phyloP scores from a whole-genome alignment of 805 yeast species.

The Metschnikowia bowlesiae region DNA sequence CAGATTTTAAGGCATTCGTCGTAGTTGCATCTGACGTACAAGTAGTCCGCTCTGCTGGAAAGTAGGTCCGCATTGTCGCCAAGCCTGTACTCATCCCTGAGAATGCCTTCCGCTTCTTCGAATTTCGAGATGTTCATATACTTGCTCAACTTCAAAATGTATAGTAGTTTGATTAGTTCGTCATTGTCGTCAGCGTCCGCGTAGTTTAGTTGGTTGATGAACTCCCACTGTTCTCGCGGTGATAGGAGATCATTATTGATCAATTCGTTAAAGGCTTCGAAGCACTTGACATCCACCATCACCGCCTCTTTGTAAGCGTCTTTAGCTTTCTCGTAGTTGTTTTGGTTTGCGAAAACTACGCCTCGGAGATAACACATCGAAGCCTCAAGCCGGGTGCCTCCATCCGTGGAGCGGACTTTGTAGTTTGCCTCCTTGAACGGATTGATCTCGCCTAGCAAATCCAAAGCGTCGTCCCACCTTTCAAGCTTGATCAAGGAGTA shows the following conservation, averaged over 20 bases:
- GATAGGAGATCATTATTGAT: slow-evolving; percentile 68
- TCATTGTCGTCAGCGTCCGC: slow-evolving; percentile 73
- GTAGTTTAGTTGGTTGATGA: slow-evolving; percentile 60
- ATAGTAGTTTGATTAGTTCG: slow-evolving; percentile 72
- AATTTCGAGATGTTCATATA: slow-evolving; percentile 55
- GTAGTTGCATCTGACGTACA: slow-evolving; percentile 73
- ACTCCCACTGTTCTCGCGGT: slow-evolving; percentile 84
- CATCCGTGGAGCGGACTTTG: slow-evolving; percentile 54
- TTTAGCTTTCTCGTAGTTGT: slow-evolving; percentile 80
- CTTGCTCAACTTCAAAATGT: slow-evolving; percentile 72
- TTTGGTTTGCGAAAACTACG: slow-evolving; percentile 72
- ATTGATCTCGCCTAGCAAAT: slow-evolving; percentile 74
- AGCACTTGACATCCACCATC: slow-evolving; percentile 83
- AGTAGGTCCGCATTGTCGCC: slow-evolving; percentile 67
- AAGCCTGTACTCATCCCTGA: slow-evolving; percentile 69
- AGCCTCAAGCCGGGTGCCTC: slow-evolving; percentile 83
- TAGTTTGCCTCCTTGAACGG: slow-evolving; percentile 53
- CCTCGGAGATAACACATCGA: slow-evolving; percentile 86
- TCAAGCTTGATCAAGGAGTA: slow-evolving; percentile 67
- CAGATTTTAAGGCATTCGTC: slow-evolving; percentile 72
- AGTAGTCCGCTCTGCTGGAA: slow-evolving; percentile 61
- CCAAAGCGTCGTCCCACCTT: slow-evolving; percentile 84
- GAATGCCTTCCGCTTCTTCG: slow-evolving; percentile 60
- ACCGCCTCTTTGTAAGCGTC: slow-evolving; percentile 86
- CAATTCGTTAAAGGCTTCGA: slow-evolving; percentile 83